phyloP scores from a whole-genome alignment of 345 rosid species.

The Heritiera littoralis region DNA sequence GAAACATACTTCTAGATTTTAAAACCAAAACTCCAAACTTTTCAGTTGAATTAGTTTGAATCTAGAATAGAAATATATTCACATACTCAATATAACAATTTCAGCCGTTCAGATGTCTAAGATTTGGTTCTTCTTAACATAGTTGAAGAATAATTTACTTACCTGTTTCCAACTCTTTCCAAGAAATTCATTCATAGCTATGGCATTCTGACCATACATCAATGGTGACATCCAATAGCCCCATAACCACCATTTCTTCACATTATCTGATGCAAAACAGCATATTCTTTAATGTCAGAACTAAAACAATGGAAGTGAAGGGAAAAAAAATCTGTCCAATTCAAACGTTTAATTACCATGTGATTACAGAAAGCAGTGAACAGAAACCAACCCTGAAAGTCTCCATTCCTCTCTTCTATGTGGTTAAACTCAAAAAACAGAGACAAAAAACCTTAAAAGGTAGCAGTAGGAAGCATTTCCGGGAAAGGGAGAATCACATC shows the following conservation, averaged over 20 bases:
- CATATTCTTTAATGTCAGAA: constrained; percentile 21
- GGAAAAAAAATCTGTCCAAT: no score
- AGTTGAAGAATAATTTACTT: constrained; percentile 19
- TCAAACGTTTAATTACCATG: constrained; percentile 27
- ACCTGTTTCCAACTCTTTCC: constrained; percentile 52
- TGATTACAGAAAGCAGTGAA: constrained; percentile 31
- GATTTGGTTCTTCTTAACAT: no score
- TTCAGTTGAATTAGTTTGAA: constrained; percentile 18
- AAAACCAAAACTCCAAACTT: constrained; percentile 48
- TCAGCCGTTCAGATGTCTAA: no score
- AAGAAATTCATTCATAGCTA: constrained; percentile 54
- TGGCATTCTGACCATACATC: constrained; percentile 63
- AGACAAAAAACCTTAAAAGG: neutral
- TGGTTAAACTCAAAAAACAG: neutral
- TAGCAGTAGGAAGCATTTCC: neutral
- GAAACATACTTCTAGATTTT: constrained; percentile 45
- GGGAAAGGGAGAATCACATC: neutral
- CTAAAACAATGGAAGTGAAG: neutral
- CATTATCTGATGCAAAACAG: constrained; percentile 35
- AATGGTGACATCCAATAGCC: constrained; percentile 70
- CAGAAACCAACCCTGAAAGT: constrained; percentile 19
- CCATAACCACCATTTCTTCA: constrained; percentile 70
- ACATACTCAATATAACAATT: no score
- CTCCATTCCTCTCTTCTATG: constrained; percentile 29
- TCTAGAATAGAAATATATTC: neutral